Conservation (phyloP, 179 eudicot genomes). For the Beta lomatogona region DNA sequence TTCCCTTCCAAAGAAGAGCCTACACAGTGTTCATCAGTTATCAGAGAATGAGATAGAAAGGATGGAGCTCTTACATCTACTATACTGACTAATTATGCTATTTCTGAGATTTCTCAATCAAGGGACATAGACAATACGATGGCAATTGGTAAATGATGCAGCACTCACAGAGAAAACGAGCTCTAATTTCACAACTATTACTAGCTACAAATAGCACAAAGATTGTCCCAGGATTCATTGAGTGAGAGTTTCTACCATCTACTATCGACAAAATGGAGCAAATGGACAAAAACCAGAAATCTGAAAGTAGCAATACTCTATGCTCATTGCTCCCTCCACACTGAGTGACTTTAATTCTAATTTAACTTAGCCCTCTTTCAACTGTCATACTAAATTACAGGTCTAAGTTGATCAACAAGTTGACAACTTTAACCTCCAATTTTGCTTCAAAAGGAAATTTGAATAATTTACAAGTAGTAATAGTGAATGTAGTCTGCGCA, state of each 20-base stretch:
- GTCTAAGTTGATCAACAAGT: neutral
- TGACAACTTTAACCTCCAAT: neutral
- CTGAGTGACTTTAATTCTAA: neutral
- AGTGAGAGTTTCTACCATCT: neutral
- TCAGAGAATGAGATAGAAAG: neutral
- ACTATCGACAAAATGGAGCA: neutral
- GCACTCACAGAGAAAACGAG: neutral
- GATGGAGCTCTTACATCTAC: neutral
- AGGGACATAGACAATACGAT: neutral
- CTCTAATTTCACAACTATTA: too few relatives aligned
- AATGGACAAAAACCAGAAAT: neutral
- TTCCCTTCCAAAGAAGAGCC: neutral
- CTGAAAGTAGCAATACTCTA: neutral
- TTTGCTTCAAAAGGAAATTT: neutral
- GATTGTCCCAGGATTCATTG: neutral
- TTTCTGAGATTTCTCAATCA: neutral
- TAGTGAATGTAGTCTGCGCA: neutral
- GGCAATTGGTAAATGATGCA: slow-evolving; percentile 8
- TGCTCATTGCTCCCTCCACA: neutral
- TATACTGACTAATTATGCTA: neutral
- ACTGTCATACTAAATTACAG: neutral
- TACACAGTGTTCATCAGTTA: neutral
- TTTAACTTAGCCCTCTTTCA: neutral
- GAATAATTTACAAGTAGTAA: neutral
- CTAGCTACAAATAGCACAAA: neutral